These are phyloP conservation scores for Nemania diffusa DNA, from an alignment of 2,329 filamentous ascomycete species.

Conservation along the genomic window DNA sequence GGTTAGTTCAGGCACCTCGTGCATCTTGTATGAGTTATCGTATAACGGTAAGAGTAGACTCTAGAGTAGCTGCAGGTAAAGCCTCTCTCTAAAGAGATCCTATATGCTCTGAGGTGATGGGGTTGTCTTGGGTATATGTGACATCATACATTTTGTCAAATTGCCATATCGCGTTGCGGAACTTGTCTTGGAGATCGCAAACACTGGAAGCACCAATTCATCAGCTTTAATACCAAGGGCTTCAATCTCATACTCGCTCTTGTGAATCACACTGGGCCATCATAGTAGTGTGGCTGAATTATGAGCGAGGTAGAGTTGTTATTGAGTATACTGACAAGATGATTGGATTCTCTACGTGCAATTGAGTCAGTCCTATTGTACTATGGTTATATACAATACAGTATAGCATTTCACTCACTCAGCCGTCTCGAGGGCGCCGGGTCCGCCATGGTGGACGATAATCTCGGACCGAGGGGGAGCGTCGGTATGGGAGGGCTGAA, in stretches of 20 bases:
- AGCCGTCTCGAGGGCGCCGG: constrained; percentile 41
- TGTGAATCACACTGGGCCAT: not conserved
- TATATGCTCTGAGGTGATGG: not conserved
- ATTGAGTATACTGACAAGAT: constrained; percentile 58
- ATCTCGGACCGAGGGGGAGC: constrained; percentile 31
- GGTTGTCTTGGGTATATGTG: constrained; percentile 8
- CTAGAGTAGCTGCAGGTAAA: not conserved
- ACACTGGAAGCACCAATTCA: constrained; percentile 66
- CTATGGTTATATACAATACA: not conserved
- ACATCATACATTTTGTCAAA: constrained; percentile 79
- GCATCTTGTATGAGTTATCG: not conserved
- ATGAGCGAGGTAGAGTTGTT: not conserved
- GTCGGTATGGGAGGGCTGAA: not conserved
- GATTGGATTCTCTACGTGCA: constrained; percentile 56
- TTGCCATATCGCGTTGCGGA: constrained; percentile 82
- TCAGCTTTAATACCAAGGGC: constrained; percentile 28
- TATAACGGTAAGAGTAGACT: too few species aligned
- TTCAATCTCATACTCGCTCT: not conserved
- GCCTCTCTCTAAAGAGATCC: not conserved
- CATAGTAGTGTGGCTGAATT: not conserved
- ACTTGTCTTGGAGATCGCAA: constrained; percentile 96
- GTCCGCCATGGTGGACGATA: constrained; percentile 35
- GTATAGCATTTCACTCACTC: constrained; percentile 37
- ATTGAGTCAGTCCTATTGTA: constrained; percentile 27
- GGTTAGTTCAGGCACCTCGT: not conserved